Base-by-base conservation (phyloP, 768 basidiomycete species). In the Lactarius hatsudake region DNA sequence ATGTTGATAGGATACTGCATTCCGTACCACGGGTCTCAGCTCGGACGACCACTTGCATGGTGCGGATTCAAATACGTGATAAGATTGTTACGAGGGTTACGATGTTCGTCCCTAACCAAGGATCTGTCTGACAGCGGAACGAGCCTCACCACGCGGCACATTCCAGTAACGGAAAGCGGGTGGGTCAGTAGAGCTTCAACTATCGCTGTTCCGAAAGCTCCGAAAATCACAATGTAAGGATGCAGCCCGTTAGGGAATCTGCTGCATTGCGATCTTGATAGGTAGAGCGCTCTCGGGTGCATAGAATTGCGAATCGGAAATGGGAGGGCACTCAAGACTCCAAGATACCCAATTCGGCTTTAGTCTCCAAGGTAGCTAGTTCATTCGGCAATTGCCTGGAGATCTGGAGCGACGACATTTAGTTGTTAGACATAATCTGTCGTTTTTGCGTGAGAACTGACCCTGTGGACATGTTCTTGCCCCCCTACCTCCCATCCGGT, bases 401-500 rank as follows among this genome's bases (percentile, higher is more conserved):
- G 61, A 72, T 62, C 72, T 43, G 60, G 17, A 36, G 43, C 26
- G 48, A 55, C 54, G 65, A n/a, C 7, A n/a, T 42, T 42, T 59
- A 54, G 62, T 54, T 60, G 62, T 54, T 60, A 10, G 60, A 38
- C 57, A 63, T 56, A 17, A 20, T 17, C 32, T 38, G 40, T 32
- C 30, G n/a, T 43, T 23, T 43, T 30, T 23, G 26, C 51, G 28
- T 57, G 45, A 61, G 59, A 48, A 74, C 79, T 70, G 68, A 92
- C 92, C 83, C 84, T 85, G 34, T 77, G 79, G 64, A 84, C 79
- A 66, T 84, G 77, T 45, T 85, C 85, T 75, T 88, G 83, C 2
- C 93, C 93, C 13, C 95, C 94, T 43, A 92, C 89, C 53, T 93
- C 92, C 95, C 94, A 97, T 10, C 90, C 90, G 64, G 81, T 83